These are phyloP conservation scores for Boletus smithii DNA, from an alignment of 1,284 basidiomycete genomes.

Conservation along the genomic window DNA sequence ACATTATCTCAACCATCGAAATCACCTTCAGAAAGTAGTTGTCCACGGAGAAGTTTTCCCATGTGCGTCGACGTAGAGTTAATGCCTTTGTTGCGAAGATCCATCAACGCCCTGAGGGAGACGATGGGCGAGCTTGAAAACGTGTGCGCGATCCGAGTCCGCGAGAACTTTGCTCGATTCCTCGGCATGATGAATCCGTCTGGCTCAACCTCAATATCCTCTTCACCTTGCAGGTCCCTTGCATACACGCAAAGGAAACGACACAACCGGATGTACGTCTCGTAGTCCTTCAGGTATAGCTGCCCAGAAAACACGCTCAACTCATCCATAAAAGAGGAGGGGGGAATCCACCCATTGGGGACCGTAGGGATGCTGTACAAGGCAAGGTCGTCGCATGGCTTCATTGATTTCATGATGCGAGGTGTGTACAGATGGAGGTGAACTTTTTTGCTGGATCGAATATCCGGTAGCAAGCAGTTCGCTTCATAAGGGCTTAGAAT, in stretches of 20 bases:
- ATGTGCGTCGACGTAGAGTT: too few species aligned
- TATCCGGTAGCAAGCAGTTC: constrained; percentile 36
- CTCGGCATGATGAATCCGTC: constrained; percentile 38
- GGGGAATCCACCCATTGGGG: too few species aligned
- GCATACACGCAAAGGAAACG: constrained; percentile 34
- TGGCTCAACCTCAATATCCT: constrained; percentile 16
- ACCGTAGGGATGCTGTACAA: too few species aligned
- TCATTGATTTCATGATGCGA: constrained; percentile 33
- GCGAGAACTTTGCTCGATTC: constrained; percentile 16
- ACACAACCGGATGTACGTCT: too few species aligned
- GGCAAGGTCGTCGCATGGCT: constrained; percentile 38
- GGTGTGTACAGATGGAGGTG: constrained; percentile 44
- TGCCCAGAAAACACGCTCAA: too few species aligned
- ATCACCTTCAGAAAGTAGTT: constrained; percentile 28
- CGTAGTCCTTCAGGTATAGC: too few species aligned
- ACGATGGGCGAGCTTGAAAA: constrained; percentile 33
- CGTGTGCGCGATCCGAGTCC: not conserved
- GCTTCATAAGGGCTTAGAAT: constrained; percentile 45
- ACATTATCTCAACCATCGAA: constrained; percentile 13
- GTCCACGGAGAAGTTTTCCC: too few species aligned
- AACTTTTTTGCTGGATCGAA: constrained; percentile 34
- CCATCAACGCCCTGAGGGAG: constrained; percentile 34
- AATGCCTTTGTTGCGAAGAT: constrained; percentile 42
- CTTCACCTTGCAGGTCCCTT: constrained; percentile 13
- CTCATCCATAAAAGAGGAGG: too few species aligned